phyloP scores from a whole-genome alignment of 768 basidiomycete species.

The Kwoniella shandongensis region DNA sequence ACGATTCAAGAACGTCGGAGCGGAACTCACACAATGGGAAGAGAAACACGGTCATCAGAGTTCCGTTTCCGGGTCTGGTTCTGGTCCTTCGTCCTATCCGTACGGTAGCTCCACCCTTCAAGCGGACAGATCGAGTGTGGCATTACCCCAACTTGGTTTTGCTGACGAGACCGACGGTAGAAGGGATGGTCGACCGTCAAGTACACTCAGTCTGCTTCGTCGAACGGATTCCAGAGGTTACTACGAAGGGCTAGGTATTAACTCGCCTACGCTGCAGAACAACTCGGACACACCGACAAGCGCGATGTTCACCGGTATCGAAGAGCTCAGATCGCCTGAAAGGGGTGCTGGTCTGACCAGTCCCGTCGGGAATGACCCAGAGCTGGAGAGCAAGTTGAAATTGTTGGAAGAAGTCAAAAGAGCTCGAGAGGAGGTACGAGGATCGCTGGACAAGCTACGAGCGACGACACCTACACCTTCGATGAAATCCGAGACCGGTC shows the following conservation, averaged over 20 bases:
- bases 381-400: constrained; percentile 42
- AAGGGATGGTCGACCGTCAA: constrained; percentile 8
- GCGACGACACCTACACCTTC: constrained; percentile 8
- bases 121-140: constrained; percentile 11
- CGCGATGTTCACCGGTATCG: constrained; percentile 8
- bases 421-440: constrained; percentile 36
- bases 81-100: constrained; percentile 7
- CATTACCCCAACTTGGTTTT: constrained; percentile 33
- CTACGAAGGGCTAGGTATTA: constrained; percentile 15
- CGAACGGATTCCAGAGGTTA: constrained; percentile 8
- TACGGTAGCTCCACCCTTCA: constrained; percentile 6
- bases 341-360: neutral
- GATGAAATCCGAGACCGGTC: neutral
- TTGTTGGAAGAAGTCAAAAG: constrained; percentile 51
- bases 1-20: constrained; percentile 64
- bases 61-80: constrained; percentile 13
- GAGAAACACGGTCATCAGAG: constrained; percentile 68
- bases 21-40: constrained; percentile 83
- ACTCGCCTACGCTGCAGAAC: constrained; percentile 19
- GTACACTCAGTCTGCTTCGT: constrained; percentile 28
- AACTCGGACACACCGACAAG: constrained; percentile 1
- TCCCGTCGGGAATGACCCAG: constrained; percentile 16
- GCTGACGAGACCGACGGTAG: constrained; percentile 4
- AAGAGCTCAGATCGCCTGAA: constrained; percentile 9
- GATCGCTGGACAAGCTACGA: constrained; percentile 40